phyloP scores from a whole-genome alignment of 306 rosid species.

The Rosa multiflora region DNA sequence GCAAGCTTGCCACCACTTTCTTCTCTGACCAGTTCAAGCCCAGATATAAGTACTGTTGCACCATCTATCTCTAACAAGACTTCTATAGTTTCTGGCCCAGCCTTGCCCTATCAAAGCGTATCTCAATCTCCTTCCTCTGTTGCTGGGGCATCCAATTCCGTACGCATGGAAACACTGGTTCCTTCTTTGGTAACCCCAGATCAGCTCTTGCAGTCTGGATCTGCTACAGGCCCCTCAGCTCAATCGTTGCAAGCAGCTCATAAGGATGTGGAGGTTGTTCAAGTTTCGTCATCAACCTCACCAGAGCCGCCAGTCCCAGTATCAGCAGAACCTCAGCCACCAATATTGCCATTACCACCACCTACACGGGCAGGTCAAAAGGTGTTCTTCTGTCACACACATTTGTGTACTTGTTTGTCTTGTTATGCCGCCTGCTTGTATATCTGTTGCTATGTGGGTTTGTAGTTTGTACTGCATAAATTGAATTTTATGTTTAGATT shows the following conservation, averaged over 20 bases:
- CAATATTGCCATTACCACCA: constrained; percentile 78
- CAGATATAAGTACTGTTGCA: constrained; percentile 44
- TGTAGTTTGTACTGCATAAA: not conserved
- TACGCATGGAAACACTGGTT: constrained; percentile 40
- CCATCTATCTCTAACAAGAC: constrained; percentile 56
- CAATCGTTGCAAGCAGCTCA: constrained; percentile 54
- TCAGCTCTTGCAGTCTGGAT: constrained; percentile 71
- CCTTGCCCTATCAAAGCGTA: constrained; percentile 49
- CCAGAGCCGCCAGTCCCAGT: constrained; percentile 43
- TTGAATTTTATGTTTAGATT: not conserved
- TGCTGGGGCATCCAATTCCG: constrained; percentile 53
- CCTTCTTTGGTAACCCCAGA: constrained; percentile 85
- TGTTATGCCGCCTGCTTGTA: not conserved
- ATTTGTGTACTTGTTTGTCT: not conserved
- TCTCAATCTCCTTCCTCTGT: constrained; percentile 53
- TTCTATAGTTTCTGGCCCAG: constrained; percentile 46
- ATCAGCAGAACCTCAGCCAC: constrained; percentile 64
- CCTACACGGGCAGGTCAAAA: constrained; percentile 46
- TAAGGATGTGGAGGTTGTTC: constrained; percentile 82
- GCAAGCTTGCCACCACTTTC: constrained; percentile 49
- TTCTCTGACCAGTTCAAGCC: constrained; percentile 45
- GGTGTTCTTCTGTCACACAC: constrained; percentile 33
- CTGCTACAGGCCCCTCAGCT: constrained; percentile 49
- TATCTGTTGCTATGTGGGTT: constrained; percentile 2
- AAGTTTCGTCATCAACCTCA: constrained; percentile 49